Percentiles rank a stretch among this genome's conserved stretches.
These are phyloP conservation scores for Kazachstania martiniae DNA, from an alignment of 805 yeast genomes.

Conservation along the genomic window DNA sequence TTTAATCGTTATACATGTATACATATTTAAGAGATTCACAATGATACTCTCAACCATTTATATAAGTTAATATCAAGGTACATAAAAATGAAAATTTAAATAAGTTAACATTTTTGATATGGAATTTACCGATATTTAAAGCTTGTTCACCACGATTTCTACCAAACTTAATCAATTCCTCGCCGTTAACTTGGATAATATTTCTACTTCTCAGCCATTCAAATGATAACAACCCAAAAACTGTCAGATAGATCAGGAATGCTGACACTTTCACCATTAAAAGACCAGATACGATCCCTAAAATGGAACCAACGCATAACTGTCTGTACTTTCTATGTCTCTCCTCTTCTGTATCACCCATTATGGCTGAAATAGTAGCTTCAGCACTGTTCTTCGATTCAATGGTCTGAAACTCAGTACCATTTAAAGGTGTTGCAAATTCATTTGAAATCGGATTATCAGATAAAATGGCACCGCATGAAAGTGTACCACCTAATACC, in stretches of 20 bases:
- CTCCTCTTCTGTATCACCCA: neutral
- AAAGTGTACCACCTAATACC: no score
- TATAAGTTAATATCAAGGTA: constrained; percentile 19
- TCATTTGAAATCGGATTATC: no score
- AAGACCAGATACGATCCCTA: constrained; percentile 20
- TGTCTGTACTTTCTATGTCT: constrained; percentile 13
- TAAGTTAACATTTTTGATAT: constrained; percentile 14
- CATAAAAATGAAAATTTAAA: constrained; percentile 18
- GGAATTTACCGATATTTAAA: constrained; percentile 13
- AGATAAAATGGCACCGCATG: no score
- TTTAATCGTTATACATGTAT: constrained; percentile 10
- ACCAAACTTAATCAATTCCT: constrained; percentile 4
- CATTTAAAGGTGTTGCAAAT: no score
- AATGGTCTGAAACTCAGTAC: no score
- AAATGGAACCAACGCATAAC: constrained; percentile 21
- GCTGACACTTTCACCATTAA: constrained; percentile 20
- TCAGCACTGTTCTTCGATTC: neutral
- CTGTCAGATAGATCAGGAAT: constrained; percentile 13
- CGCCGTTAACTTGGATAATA: constrained; percentile 12
- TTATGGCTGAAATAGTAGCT: no score
- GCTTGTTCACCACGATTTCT: constrained; percentile 7
- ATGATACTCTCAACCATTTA: constrained; percentile 7
- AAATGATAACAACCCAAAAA: constrained; percentile 12
- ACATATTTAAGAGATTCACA: neutral
- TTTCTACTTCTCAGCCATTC: constrained; percentile 21